Evolutionary conservation across 176 grass and related monocot genomes (phyloP), one percentile per base, ranked within the genome.

Genomic region (Elymus sibiricus): DNA sequence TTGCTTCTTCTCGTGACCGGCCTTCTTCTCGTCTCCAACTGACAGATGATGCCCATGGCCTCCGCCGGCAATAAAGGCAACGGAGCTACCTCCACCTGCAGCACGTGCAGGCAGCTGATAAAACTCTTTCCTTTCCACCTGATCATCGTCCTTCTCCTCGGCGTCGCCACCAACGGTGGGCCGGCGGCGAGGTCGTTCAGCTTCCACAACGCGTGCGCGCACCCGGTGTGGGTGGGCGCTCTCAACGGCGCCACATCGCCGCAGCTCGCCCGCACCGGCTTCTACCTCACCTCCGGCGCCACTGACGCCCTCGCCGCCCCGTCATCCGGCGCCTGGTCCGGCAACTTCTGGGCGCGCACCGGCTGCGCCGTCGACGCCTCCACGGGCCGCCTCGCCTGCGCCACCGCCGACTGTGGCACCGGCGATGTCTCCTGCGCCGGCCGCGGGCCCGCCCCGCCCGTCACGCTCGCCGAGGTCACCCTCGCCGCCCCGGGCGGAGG

Each of bases 341-440:
- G 95, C 74, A 91, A 62, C 25, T 92, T 94, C 83, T 97, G 88
- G 92, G 91, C 74, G 64, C 87, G 91, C 74, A 91, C 87, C 1
- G 80, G 83, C 22, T 97, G 92, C 76, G 58, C 27, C 1, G 64
- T 73, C 19, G 84, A 89, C 40, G 10, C 74, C 9, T 53, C 49
- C 49, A 53, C 49, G 16, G 46, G 74, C 46, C 74, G 47, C 9
- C 51, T 76, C 46, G 29, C 74, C 74, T 76, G 74, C 46, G 74
- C 47, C 47, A 76, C 74, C 74, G 46, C 74, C 16, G 74, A 76
- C 74, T 76, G 74, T 46, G 74, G 74, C 74, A 55, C 46, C 17
- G 46, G 74, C 27, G 46, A 7, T 46, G 46, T 76, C 17, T 5
- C 74, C 17, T 76, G 74, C 74, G 9, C 31, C 27, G 74, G 74